These are phyloP conservation scores for Tephrocybe sp. DNA, from an alignment of 768 basidiomycete genomes.

Conservation along the genomic window DNA sequence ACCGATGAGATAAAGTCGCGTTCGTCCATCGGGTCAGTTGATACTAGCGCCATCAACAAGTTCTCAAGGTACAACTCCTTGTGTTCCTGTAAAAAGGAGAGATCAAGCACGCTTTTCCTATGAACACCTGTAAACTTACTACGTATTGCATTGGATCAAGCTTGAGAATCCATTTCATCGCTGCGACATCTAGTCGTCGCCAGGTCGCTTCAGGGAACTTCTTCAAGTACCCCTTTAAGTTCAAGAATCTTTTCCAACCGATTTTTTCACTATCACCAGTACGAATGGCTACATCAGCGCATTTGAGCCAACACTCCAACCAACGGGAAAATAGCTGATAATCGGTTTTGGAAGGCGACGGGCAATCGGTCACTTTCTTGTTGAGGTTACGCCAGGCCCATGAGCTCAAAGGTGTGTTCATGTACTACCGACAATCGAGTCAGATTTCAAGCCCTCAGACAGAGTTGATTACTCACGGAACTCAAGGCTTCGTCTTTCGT, in stretches of 20 bases:
- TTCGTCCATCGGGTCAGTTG: slow-evolving; percentile 49
- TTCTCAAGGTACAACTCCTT: slow-evolving; percentile 53
- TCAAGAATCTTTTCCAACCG: slow-evolving; percentile 59
- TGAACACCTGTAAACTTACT: slow-evolving; percentile 36
- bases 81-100: slow-evolving; percentile 33
- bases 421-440: slow-evolving; percentile 14
- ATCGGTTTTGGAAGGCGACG: slow-evolving; percentile 19
- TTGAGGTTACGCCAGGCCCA: slow-evolving; percentile 41
- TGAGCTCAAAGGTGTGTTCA: slow-evolving; percentile 15
- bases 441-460: neutral
- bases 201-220: slow-evolving; percentile 41
- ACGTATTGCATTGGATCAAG: slow-evolving; percentile 61
- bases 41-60: slow-evolving; percentile 52
- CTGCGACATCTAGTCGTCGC: slow-evolving; percentile 59
- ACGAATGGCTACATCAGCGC: slow-evolving; percentile 57
- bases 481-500: slow-evolving; percentile 48
- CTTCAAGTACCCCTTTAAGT: slow-evolving; percentile 44
- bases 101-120: neutral
- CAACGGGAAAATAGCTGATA: slow-evolving; percentile 48
- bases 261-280: slow-evolving; percentile 21
- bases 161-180: slow-evolving; percentile 56
- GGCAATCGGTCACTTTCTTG: slow-evolving; percentile 40
- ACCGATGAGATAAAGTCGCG: slow-evolving; percentile 57
- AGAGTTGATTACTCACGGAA: neutral
- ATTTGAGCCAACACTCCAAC: slow-evolving; percentile 76